These are phyloP conservation scores for Mortierella sp. DNA, from an alignment of 371 early-diverging fungal genomes.

Conservation along the genomic window DNA sequence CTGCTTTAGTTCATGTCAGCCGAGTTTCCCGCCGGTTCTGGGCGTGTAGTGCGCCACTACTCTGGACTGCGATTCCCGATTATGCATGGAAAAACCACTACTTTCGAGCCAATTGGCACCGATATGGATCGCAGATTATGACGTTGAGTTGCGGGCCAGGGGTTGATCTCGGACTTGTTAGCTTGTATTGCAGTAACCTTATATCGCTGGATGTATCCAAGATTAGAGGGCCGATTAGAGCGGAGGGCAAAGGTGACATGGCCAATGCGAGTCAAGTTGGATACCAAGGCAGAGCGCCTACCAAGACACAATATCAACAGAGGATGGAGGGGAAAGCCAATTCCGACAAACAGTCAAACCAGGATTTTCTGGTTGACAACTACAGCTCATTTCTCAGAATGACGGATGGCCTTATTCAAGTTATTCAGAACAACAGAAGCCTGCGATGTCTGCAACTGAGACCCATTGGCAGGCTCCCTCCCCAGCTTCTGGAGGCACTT, in stretches of 20 bases:
- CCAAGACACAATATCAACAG: not conserved
- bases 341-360: not conserved
- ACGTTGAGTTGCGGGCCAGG: constrained; percentile 24
- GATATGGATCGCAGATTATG: constrained; percentile 21
- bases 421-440: constrained; percentile 21
- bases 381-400: constrained; percentile 23
- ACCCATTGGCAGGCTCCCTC: constrained; percentile 32
- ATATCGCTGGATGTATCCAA: constrained; percentile 37
- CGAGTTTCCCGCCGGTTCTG: constrained; percentile 35
- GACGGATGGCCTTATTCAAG: constrained; percentile 18
- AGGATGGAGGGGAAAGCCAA: not conserved
- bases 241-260: not conserved
- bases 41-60: constrained; percentile 22
- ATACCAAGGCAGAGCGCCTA: not conserved
- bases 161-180: constrained; percentile 11
- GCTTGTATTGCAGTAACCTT: constrained; percentile 25
- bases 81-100: constrained; percentile 34
- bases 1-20: constrained; percentile 21
- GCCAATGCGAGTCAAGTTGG: not conserved
- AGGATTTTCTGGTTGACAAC: not conserved
- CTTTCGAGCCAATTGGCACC: constrained; percentile 29
- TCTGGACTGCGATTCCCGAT: constrained; percentile 34
- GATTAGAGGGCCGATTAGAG: constrained; percentile 5
- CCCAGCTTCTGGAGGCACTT: constrained; percentile 17
- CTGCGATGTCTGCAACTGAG: constrained; percentile 25